phyloP scores from a whole-genome alignment of 768 basidiomycete species.

The Termitomyces titanicus region DNA sequence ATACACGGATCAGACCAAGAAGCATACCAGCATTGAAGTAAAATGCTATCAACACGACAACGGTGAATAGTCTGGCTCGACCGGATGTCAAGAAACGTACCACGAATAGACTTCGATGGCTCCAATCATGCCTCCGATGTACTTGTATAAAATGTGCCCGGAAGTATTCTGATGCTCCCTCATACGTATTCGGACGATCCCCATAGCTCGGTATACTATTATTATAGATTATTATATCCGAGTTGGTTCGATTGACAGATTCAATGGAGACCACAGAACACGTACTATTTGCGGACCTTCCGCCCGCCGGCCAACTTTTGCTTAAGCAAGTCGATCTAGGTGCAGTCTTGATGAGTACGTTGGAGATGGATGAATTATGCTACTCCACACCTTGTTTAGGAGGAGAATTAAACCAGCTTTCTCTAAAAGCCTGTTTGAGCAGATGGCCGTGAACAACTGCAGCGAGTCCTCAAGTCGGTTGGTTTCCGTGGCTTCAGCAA shows the following conservation, averaged over 20 bases:
- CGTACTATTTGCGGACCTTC: slow-evolving; percentile 76
- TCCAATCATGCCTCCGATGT: slow-evolving; percentile 70
- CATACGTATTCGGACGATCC: slow-evolving; percentile 70
- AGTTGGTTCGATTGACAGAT: no score
- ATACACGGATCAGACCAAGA: background rate
- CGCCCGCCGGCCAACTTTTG: slow-evolving; percentile 66
- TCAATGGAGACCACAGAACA: no score
- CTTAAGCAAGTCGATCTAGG: slow-evolving; percentile 67
- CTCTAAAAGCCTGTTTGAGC: slow-evolving; percentile 67
- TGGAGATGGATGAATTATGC: slow-evolving; percentile 2
- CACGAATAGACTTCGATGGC: slow-evolving; percentile 70
- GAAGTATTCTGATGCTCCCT: slow-evolving; percentile 79
- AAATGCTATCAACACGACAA: slow-evolving; percentile 45
- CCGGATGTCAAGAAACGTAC: slow-evolving; percentile 33
- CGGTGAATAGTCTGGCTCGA: slow-evolving; percentile 6
- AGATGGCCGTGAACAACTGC: slow-evolving; percentile 69
- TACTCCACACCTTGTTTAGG: slow-evolving; percentile 64
- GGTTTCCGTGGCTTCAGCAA: slow-evolving; percentile 72
- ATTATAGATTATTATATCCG: no score
- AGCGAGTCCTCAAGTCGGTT: slow-evolving; percentile 82
- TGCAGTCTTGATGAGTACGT: slow-evolving; percentile 11
- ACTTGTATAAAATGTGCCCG: slow-evolving; percentile 80
- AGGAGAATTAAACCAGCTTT: slow-evolving; percentile 70
- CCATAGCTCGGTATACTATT: slow-evolving; percentile 74
- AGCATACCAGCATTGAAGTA: slow-evolving; percentile 58